Percentiles rank a stretch among this genome's conserved stretches.
Evolutionary conservation across 2,329 filamentous ascomycete species (phyloP).

Genomic region (Massarina eburnea): DNA sequence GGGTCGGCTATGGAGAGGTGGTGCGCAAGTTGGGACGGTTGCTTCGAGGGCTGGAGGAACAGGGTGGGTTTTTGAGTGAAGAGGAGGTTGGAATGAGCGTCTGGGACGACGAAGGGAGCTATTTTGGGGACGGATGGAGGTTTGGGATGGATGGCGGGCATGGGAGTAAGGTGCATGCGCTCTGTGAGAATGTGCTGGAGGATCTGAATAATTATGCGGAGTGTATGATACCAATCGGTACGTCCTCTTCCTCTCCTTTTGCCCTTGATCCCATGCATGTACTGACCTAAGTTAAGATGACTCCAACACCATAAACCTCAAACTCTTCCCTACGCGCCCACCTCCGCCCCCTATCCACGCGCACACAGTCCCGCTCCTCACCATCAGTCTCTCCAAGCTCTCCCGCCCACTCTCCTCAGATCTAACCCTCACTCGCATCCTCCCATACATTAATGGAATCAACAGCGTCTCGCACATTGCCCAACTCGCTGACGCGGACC

Average conservation of each 20-base stretch:
- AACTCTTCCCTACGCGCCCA: slow-evolving; percentile 82
- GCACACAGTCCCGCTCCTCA: slow-evolving; percentile 87
- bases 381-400: slow-evolving; percentile 49
- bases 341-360: slow-evolving; percentile 76
- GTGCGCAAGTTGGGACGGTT: slow-evolving; percentile 82
- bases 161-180: slow-evolving; percentile 62
- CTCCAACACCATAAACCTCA: slow-evolving; percentile 93
- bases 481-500: slow-evolving; percentile 79
- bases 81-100: slow-evolving; percentile 47
- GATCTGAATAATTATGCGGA: slow-evolving; percentile 97
- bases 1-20: slow-evolving; percentile 78
- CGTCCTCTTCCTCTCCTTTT: slow-evolving; percentile 35
- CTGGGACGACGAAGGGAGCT: slow-evolving; percentile 33
- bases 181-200: slow-evolving; percentile 85
- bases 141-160: slow-evolving; percentile 33
- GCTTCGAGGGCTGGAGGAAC: slow-evolving; percentile 88
- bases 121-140: too few relatives aligned
- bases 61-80: slow-evolving; percentile 77
- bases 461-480: slow-evolving; percentile 88
- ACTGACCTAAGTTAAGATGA: slow-evolving; percentile 63
- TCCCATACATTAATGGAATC: slow-evolving; percentile 86
- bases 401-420: slow-evolving; percentile 63
- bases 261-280: too few relatives aligned
- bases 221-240: slow-evolving; percentile 96
- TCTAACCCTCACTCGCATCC: slow-evolving; percentile 75